Conservation (phyloP, 169 alveolate species). For the Perkinsus chesapeaki region DNA sequence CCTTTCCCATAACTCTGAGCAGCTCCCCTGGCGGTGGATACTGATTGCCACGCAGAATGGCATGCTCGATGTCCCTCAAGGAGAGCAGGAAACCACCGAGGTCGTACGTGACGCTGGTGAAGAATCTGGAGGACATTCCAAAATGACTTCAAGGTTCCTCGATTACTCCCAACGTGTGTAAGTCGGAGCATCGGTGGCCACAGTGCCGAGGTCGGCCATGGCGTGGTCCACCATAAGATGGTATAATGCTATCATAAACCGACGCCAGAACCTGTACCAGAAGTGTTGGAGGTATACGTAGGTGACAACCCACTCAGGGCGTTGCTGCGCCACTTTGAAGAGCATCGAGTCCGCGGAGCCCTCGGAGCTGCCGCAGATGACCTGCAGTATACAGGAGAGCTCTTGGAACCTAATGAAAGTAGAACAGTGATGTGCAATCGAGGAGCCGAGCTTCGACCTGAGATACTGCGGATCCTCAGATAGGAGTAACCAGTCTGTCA, state of each 20-base stretch:
- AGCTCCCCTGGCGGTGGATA: not conserved
- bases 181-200: not conserved
- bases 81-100: not conserved
- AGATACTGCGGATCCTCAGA: not conserved
- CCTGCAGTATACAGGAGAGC: not conserved
- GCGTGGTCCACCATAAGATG: not conserved
- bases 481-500: not conserved
- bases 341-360: not conserved
- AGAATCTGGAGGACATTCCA: not conserved
- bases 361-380: not conserved
- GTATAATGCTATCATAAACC: not conserved
- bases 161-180: not conserved
- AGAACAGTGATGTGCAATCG: not conserved
- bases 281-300: not conserved
- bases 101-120: not conserved
- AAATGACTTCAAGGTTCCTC: not conserved
- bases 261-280: not conserved
- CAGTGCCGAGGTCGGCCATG: not conserved
- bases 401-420: not conserved
- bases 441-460: not conserved
- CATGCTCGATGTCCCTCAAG: not conserved
- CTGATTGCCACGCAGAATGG: not conserved
- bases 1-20: not conserved
- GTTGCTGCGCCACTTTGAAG: not conserved
- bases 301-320: not conserved